Evolutionary conservation across 2,329 filamentous ascomycete species (phyloP).

Genomic region (Colletotrichum sp.): DNA sequence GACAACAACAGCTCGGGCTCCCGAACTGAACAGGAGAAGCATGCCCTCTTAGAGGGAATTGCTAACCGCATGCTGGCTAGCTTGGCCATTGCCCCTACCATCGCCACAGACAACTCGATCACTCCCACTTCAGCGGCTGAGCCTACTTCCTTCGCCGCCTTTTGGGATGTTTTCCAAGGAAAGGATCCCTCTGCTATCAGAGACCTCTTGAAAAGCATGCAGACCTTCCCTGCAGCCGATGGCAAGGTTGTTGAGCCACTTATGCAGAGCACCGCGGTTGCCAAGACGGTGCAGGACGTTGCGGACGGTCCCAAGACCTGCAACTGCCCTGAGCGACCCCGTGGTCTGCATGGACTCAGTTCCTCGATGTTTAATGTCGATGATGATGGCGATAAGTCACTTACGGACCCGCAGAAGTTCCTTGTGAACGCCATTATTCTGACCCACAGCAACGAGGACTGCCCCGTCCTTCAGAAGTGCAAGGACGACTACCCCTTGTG

Average conservation of each 20-base stretch:
- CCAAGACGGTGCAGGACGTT: neutral
- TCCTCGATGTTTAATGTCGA: neutral
- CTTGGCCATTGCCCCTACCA: neutral
- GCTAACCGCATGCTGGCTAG: neutral
- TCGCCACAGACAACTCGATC: neutral
- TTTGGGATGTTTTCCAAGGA: neutral
- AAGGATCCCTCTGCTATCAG: neutral
- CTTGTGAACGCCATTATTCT: constrained; percentile 2
- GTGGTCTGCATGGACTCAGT: neutral
- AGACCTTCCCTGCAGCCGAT: neutral
- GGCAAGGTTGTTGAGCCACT: neutral
- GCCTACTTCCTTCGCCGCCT: neutral
- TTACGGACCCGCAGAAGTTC: neutral
- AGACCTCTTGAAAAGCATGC: neutral
- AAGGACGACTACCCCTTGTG: neutral
- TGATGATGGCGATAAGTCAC: neutral
- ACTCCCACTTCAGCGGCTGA: neutral
- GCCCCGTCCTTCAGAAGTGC: neutral
- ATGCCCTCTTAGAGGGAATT: neutral
- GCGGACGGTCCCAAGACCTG: neutral
- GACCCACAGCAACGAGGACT: neutral
- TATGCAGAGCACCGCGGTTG: neutral
- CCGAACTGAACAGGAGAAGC: neutral
- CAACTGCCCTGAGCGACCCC: neutral
- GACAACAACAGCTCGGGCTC: neutral